These are phyloP conservation scores for Colletotrichum kahawae DNA, from an alignment of 2,329 filamentous ascomycete species.

Conservation along the genomic window DNA sequence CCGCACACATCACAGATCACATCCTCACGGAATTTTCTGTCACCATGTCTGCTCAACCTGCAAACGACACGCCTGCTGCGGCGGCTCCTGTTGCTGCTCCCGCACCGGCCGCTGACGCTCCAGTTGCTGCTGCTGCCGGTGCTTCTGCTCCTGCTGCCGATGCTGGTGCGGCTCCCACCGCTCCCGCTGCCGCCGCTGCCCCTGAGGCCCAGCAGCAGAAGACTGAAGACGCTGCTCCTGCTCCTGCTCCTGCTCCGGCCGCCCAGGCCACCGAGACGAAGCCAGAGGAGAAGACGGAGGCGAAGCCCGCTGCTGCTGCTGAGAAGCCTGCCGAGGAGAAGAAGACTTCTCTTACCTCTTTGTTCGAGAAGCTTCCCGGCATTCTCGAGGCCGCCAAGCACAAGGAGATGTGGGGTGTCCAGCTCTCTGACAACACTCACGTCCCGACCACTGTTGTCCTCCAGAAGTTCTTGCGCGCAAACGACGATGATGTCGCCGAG, in stretches of 20 bases:
- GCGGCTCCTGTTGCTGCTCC: slow-evolving; percentile 4
- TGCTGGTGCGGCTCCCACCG: slow-evolving; percentile 3
- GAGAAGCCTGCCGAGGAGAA: slow-evolving; percentile 21
- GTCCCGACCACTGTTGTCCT: slow-evolving; percentile 83
- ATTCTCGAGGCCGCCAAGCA: slow-evolving; percentile 65
- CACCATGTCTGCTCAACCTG: slow-evolving; percentile 31
- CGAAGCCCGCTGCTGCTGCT: slow-evolving; percentile 15
- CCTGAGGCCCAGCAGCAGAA: slow-evolving; percentile 5
- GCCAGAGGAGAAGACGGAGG: slow-evolving; percentile 29
- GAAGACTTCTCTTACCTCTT: slow-evolving; percentile 51
- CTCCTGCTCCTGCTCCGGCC: slow-evolving; percentile 21
- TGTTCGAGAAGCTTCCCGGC: slow-evolving; percentile 62
- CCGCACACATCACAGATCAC: not conserved
- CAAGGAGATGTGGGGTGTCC: slow-evolving; percentile 86
- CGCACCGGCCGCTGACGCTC: not conserved
- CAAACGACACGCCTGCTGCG: slow-evolving; percentile 26
- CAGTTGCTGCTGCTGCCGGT: slow-evolving; percentile 19
- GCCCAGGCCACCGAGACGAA: slow-evolving; percentile 21
- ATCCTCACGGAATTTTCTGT: not conserved
- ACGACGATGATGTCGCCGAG: slow-evolving; percentile 74
- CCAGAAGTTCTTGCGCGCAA: slow-evolving; percentile 93
- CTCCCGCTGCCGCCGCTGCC: slow-evolving; percentile 29
- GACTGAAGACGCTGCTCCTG: slow-evolving; percentile 9
- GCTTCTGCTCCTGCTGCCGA: not conserved
- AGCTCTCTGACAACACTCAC: slow-evolving; percentile 61